A percentile compares a stretch with the other conserved stretches of the same genome.
phyloP scores from a whole-genome alignment of 2,329 filamentous ascomycete species.

The Cytospora chrysosperma region DNA sequence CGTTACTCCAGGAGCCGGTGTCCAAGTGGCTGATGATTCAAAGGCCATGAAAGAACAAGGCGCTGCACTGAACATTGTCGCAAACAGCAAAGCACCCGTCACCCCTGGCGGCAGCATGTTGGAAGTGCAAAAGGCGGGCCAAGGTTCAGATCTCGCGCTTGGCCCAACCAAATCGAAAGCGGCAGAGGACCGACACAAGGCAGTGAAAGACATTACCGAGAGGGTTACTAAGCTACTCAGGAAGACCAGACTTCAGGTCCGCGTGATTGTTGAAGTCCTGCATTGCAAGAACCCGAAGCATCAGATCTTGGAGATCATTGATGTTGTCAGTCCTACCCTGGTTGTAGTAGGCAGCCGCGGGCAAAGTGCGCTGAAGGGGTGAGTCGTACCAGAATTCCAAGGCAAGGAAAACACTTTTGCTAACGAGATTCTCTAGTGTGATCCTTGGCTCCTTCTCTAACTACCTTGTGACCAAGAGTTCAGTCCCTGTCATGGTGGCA shows the following conservation, averaged over 20 bases:
- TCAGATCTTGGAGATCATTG: slow-evolving; percentile 95
- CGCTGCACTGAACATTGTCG: slow-evolving; percentile 65
- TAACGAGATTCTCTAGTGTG: slow-evolving; percentile 59
- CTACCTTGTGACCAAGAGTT: slow-evolving; percentile 95
- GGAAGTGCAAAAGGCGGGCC: slow-evolving; percentile 29
- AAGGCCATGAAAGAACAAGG: slow-evolving; percentile 76
- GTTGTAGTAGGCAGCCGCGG: slow-evolving; percentile 92
- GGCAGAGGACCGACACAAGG: slow-evolving; percentile 77
- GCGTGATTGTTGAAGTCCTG: slow-evolving; percentile 91
- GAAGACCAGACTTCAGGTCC: slow-evolving; percentile 89
- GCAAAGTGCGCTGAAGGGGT: slow-evolving; percentile 90
- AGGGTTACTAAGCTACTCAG: slow-evolving; percentile 81
- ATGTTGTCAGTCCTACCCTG: slow-evolving; percentile 84
- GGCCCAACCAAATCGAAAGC: slow-evolving; percentile 41
- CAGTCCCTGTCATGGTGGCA: slow-evolving; percentile 96
- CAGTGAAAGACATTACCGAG: slow-evolving; percentile 80
- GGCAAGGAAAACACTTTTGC: slow-evolving; percentile 19
- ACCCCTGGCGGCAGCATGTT: slow-evolving; percentile 31
- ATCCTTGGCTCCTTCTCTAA: slow-evolving; percentile 96
- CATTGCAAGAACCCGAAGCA: slow-evolving; percentile 98
- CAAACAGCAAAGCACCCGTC: slow-evolving; percentile 39
- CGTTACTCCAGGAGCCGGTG: slow-evolving; percentile 48
- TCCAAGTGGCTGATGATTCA: slow-evolving; percentile 67
- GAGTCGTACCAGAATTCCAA: slow-evolving; percentile 38
- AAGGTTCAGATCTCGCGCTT: slow-evolving; percentile 4